Percentiles rank a stretch among this genome's conserved stretches.
phyloP scores from a whole-genome alignment of 192 early-diverging fungal genomes.

The Glomus cerebriforme region DNA sequence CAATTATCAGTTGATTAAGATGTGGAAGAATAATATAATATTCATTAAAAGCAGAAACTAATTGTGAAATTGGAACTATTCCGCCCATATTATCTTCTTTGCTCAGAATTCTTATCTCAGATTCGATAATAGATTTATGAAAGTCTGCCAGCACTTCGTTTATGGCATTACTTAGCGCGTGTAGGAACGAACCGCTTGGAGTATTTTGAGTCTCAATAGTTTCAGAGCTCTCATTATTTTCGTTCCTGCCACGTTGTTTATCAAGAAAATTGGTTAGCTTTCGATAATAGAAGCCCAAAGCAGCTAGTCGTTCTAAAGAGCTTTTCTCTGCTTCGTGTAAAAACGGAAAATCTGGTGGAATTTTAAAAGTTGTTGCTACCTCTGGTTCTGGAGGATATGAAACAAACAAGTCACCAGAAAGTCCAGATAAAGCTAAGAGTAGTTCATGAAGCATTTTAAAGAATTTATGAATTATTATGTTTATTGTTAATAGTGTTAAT shows the following conservation, averaged over 20 bases:
- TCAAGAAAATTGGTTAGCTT: constrained; percentile 10
- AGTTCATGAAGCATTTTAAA: constrained; percentile 71
- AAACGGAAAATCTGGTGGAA: constrained; percentile 61
- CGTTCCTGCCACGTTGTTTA: constrained; percentile 13
- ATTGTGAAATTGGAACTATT: constrained; percentile 46
- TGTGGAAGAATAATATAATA: constrained; percentile 57
- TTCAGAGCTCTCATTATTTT: background rate
- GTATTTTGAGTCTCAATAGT: background rate
- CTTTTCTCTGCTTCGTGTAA: constrained; percentile 66
- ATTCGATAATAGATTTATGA: constrained; percentile 49
- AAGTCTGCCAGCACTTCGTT: constrained; percentile 48
- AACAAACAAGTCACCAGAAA: constrained; percentile 69
- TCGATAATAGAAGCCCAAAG: constrained; percentile 56
- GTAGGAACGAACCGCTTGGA: constrained; percentile 49
- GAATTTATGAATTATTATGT: too few relatives aligned
- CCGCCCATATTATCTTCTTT: constrained; percentile 54
- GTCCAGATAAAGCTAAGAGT: constrained; percentile 64
- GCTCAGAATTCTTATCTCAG: constrained; percentile 53
- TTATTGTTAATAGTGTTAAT: too few relatives aligned
- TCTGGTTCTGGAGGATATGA: constrained; percentile 48
- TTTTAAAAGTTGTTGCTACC: constrained; percentile 52
- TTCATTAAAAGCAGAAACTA: constrained; percentile 45
- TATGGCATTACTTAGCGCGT: constrained; percentile 51
- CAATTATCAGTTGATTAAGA: constrained; percentile 43
- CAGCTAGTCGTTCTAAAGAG: constrained; percentile 58